Evolutionary conservation across 495 filamentous ascomycete genomes (phyloP).

Genomic region (Neurospora tetrasperma): DNA sequence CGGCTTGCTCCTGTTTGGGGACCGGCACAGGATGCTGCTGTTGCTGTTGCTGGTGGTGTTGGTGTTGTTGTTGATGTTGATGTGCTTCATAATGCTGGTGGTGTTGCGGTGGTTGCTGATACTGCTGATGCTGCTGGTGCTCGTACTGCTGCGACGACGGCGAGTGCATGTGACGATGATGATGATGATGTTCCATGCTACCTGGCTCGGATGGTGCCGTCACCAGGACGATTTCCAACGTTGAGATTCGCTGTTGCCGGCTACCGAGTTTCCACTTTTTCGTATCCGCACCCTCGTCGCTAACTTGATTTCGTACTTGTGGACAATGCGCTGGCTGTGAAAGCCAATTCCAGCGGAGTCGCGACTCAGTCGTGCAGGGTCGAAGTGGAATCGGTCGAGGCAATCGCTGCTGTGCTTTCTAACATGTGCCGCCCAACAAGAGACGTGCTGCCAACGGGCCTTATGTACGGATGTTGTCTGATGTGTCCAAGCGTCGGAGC

Average conservation of each 20-base stretch:
- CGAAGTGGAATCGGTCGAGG: background rate
- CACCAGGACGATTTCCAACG: background rate
- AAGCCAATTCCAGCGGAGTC: background rate
- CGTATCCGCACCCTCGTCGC: background rate
- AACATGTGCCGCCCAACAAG: background rate
- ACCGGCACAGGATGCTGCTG: background rate
- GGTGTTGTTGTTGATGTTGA: background rate
- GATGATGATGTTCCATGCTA: constrained; percentile 1
- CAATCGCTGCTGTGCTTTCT: background rate
- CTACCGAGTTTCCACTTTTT: background rate
- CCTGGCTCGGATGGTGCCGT: background rate
- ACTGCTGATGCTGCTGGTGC: constrained; percentile 12
- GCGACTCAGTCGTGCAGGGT: background rate
- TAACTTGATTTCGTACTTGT: background rate
- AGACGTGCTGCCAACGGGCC: background rate
- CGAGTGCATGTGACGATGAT: background rate
- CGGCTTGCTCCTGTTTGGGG: background rate
- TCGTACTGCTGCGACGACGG: constrained; percentile 7
- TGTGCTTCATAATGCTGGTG: background rate
- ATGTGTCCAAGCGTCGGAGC: background rate
- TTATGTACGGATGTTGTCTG: background rate
- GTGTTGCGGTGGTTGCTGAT: constrained; percentile 1
- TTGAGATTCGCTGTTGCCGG: background rate
- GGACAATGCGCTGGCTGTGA: background rate
- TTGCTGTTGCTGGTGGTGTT: background rate